These are phyloP conservation scores for Lachancea mirantina DNA, from an alignment of 805 yeast species.

Conservation along the genomic window DNA sequence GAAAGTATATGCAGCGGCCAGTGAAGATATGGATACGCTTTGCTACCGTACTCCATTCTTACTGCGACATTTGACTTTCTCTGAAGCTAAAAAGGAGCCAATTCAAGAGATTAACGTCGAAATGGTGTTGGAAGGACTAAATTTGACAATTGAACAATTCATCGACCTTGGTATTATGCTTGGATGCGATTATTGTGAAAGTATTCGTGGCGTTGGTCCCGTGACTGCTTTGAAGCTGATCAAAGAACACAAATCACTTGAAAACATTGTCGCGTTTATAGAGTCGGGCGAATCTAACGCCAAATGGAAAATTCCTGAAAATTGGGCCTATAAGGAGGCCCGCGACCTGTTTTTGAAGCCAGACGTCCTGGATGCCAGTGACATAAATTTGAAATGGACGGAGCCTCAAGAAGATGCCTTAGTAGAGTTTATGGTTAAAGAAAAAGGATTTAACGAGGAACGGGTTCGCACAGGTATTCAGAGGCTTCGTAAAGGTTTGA, in stretches of 20 bases:
- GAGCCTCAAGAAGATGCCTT: constrained; percentile 85
- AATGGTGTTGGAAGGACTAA: constrained; percentile 68
- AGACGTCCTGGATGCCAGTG: constrained; percentile 59
- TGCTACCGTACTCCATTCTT: constrained; percentile 83
- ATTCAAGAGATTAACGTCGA: constrained; percentile 72
- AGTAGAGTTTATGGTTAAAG: constrained; percentile 71
- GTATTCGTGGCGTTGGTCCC: constrained; percentile 93
- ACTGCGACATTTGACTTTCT: constrained; percentile 83
- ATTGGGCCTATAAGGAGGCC: constrained; percentile 90
- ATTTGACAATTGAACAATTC: constrained; percentile 64
- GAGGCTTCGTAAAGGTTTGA: constrained; percentile 74
- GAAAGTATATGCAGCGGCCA: constrained; percentile 93
- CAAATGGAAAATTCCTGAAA: constrained; percentile 82
- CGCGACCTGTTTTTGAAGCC: constrained; percentile 78
- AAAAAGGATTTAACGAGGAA: constrained; percentile 90
- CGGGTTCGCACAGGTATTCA: constrained; percentile 83
- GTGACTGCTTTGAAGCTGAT: constrained; percentile 86
- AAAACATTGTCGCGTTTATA: constrained; percentile 63
- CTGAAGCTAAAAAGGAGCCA: constrained; percentile 90
- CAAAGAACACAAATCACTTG: constrained; percentile 76
- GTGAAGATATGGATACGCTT: constrained; percentile 97
- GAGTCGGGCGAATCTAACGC: constrained; percentile 38
- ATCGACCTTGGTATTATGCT: constrained; percentile 86
- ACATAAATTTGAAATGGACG: constrained; percentile 71
- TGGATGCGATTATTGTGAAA: constrained; percentile 97